phyloP scores from a whole-genome alignment of 257 asterid species.

The Dorcoceras hygrometricum region DNA sequence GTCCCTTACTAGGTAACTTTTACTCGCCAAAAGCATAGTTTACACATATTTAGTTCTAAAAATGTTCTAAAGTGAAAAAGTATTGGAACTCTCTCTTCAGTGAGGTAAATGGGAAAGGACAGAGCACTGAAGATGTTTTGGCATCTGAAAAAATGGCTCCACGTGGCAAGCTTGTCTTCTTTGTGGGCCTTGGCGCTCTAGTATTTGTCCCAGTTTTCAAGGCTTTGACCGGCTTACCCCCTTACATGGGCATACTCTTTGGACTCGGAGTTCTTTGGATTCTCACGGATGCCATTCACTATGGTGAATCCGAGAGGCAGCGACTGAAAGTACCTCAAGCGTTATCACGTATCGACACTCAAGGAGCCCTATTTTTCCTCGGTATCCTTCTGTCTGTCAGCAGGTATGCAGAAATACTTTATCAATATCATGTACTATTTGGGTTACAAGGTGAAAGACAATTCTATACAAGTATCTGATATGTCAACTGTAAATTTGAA shows the following conservation, averaged over 20 bases:
- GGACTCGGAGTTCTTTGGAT: constrained; percentile 97
- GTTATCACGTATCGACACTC: constrained; percentile 93
- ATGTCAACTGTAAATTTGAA: background rate
- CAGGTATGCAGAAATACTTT: constrained; percentile 50
- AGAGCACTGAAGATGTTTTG: constrained; percentile 56
- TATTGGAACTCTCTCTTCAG: constrained; percentile 25
- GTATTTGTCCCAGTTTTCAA: constrained; percentile 87
- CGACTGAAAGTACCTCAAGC: constrained; percentile 92
- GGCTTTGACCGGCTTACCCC: constrained; percentile 87
- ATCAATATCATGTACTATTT: background rate
- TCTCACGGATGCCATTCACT: constrained; percentile 95
- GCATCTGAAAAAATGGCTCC: constrained; percentile 97
- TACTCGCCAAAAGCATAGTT: constrained; percentile 20
- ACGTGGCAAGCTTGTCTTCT: constrained; percentile 87
- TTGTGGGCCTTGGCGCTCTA: constrained; percentile 82
- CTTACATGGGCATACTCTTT: constrained; percentile 91
- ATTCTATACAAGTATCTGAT: background rate
- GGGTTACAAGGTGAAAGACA: background rate
- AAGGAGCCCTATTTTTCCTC: constrained; percentile 97
- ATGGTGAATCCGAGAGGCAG: constrained; percentile 86
- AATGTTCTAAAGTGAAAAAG: constrained; percentile 10
- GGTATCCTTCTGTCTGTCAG: constrained; percentile 96
- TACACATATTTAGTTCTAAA: constrained; percentile 15
- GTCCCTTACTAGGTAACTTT: constrained; percentile 86
- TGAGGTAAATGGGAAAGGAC: constrained; percentile 77